A percentile compares a stretch with the other conserved stretches of the same genome.
Evolutionary conservation across 805 yeast genomes (phyloP).

Genomic region (Blastobotrys americana): DNA sequence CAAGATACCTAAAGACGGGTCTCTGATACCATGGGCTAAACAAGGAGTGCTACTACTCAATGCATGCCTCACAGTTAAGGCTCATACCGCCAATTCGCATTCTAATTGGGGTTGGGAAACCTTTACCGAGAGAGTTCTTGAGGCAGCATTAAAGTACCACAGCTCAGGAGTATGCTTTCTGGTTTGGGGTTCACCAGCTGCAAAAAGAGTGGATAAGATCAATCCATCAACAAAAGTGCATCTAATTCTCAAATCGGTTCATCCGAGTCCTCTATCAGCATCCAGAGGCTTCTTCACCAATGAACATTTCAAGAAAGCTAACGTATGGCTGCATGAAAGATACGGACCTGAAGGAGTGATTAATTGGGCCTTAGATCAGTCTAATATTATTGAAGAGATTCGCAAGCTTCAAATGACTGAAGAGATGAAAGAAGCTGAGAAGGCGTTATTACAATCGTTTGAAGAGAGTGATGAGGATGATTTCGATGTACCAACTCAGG

Average conservation of each 20-base stretch:
- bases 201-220: slow-evolving; percentile 45
- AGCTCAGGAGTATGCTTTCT: slow-evolving; percentile 59
- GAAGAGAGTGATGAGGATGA: neutral
- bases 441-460: neutral
- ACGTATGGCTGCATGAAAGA: slow-evolving; percentile 59
- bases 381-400: slow-evolving; percentile 16
- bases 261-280: slow-evolving; percentile 94
- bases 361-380: slow-evolving; percentile 53
- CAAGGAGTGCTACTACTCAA: slow-evolving; percentile 85
- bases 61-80: slow-evolving; percentile 83
- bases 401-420: slow-evolving; percentile 7
- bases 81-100: slow-evolving; percentile 91
- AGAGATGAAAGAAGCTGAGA: slow-evolving; percentile 8
- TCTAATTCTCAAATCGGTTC: slow-evolving; percentile 64
- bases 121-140: slow-evolving; percentile 70
- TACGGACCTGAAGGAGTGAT: slow-evolving; percentile 41
- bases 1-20: slow-evolving; percentile 55
- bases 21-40: slow-evolving; percentile 74
- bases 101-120: slow-evolving; percentile 87
- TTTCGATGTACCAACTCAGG: neutral
- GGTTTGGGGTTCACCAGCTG: slow-evolving; percentile 81
- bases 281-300: slow-evolving; percentile 76
- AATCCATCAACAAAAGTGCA: slow-evolving; percentile 26
- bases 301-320: slow-evolving; percentile 64
- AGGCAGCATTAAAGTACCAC: slow-evolving; percentile 36